Evolutionary conservation across 108 stramenopile genomes (phyloP), one percentile per base, ranked within the genome.

Genomic region (Nitzschia putrida): DNA sequence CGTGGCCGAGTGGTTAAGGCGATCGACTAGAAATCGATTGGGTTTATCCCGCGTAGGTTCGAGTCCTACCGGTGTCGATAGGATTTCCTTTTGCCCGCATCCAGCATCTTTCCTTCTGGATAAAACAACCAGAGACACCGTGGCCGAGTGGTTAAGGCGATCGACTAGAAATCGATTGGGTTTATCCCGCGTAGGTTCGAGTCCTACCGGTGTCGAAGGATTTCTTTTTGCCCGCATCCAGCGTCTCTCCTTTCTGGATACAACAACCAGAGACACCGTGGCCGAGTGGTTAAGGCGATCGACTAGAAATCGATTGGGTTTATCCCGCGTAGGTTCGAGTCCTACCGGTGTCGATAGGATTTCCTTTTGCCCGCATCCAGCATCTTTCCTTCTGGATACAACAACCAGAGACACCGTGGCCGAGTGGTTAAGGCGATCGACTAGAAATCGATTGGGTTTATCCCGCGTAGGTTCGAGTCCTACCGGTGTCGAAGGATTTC

Each of bases 131-230:
- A n/a, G n/a, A n/a, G 72, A 53, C 60, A 52, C 53, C 64, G 38
- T 86, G 85, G 79, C 81, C 80, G 85, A 85, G 85, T 83, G 85
- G 85, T 85, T 85, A 85, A 85, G 79, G 78, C 75, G 81, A 69
- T 71, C 50, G 84, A 85, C 77, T 85, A 77, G 84, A 85, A 85
- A 83, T 83, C 85, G 53, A 75, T 70, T 86, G 47, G 85, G 69
- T 58, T 77, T 53, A 64, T 61, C 65, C 85, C 85, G 81, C 85
- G 81, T 63, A 83, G 82, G 85, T 85, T 85, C 85, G 82, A 85
- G 79, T 80, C 85, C 82, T 83, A 67, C 79, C 72, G 60, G 65
- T 66, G 65, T 66, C 65, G 65, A 13, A 44, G 9, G 44, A 44
- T 44, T 44, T 44, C 13, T 13, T 44, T 44, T 44, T 44, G 9